Base-by-base conservation (phyloP, 352 stramenopile genomes). In the Globisporangium nagaii region DNA sequence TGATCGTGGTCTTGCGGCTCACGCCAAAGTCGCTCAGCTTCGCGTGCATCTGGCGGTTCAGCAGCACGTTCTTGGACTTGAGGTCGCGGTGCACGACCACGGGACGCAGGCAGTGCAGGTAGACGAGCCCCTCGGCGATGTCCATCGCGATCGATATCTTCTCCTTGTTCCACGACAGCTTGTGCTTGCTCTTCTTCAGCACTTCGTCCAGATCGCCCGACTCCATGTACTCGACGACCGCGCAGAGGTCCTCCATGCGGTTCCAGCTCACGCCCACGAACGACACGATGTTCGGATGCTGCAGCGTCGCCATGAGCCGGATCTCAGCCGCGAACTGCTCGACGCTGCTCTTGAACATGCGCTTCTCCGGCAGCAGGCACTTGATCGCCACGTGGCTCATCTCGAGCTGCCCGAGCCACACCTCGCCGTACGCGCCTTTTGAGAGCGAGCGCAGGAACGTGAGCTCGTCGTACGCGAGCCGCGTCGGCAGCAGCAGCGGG, bases 1-100 rank as follows among this genome's bases (percentile, higher is more conserved):
- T 86, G 22, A 86, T 66, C 17, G 65, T 66, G 10, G 80, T 78
- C 55, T 90, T 80, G 34, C 84, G 75, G 40, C 79, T 90, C 24
- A 96, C 73, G 4, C 86, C 88, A 63, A 96, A 95, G 62, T 95
- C 88, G n/a, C 75, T 87, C 24, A 96, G 65, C 59, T 96, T 96
- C 27, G 76, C 84, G 20, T 84, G 71, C 32, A 73, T 70, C 11
- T 74, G 67, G 30, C 71, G 70, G 54, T 88, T 77, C 2, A 96
- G 66, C 36, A 95, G 69, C 37, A 95, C 75, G 39, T 95, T 95
- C 59, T 90, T 87, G 36, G 75, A 88, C 65, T 96, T 95, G 59
- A 96, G 68, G 28, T 96, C 85, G 30, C 85, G 79, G 54, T 96
- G 87, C 3, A 96, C 70, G 31, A 96, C 63, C 15, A 80, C 70